phyloP scores from a whole-genome alignment of 768 basidiomycete species.

The Lactifluus hygrophoroides region DNA sequence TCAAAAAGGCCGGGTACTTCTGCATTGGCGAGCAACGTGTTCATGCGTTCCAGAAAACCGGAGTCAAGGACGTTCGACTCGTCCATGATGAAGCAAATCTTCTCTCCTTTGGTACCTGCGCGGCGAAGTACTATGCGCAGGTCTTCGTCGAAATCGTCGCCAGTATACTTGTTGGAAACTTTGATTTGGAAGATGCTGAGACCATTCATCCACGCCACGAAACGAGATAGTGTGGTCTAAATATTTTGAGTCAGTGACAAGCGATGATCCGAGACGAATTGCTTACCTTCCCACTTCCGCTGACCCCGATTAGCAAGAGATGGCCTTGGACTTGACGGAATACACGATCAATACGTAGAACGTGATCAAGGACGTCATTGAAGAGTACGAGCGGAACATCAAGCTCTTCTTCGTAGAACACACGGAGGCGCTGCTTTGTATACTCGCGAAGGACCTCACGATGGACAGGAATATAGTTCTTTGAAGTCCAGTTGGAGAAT shows the following conservation, averaged over 20 bases:
- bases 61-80: slow-evolving; percentile 99
- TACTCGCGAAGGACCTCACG: slow-evolving; percentile 90
- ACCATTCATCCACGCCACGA: slow-evolving; percentile 99
- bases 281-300: slow-evolving; percentile 92
- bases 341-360: slow-evolving; percentile 94
- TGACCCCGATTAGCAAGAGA: slow-evolving; percentile 92
- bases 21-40: slow-evolving; percentile 97
- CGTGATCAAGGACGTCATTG: slow-evolving; percentile 97
- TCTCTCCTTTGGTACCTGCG: slow-evolving; percentile 96
- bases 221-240: slow-evolving; percentile 93
- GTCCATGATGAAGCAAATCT: slow-evolving; percentile 99
- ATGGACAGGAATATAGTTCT: slow-evolving; percentile 92
- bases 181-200: slow-evolving; percentile 99
- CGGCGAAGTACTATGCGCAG: slow-evolving; percentile 90
- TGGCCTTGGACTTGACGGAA: slow-evolving; percentile 99
- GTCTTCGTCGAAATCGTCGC: slow-evolving; percentile 98
- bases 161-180: slow-evolving; percentile 98
- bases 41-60: slow-evolving; percentile 99
- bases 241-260: slow-evolving; percentile 14
- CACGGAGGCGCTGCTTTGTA: slow-evolving; percentile 89
- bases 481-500: slow-evolving; percentile 99
- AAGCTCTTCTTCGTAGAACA: slow-evolving; percentile 99
- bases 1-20: slow-evolving; percentile 99
- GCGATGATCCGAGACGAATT: neutral
- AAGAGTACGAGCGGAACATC: slow-evolving; percentile 97